phyloP scores from a whole-genome alignment of 2,329 filamentous ascomycete species.

The Chlorencoelia australis region DNA sequence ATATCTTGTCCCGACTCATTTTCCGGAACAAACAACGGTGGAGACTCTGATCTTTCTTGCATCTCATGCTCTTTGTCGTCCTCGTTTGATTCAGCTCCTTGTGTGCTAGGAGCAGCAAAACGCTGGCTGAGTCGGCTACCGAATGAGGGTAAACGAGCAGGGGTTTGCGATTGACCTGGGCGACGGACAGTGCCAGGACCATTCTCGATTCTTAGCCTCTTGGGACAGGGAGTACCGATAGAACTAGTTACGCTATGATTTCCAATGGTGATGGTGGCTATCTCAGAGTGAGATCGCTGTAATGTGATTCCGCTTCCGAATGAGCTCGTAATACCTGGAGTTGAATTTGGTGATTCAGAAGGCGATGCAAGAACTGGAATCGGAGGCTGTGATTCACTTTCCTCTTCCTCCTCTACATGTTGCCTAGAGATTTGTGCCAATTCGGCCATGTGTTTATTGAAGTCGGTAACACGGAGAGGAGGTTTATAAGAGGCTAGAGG shows the following conservation, averaged over 20 bases:
- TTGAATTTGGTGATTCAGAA: slow-evolving; percentile 15
- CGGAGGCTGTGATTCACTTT: slow-evolving; percentile 9
- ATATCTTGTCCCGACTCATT: not conserved
- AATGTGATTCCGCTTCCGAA: slow-evolving; percentile 15
- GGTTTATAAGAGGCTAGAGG: slow-evolving; percentile 7
- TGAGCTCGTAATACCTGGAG: slow-evolving; percentile 17
- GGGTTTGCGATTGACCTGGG: slow-evolving; percentile 1
- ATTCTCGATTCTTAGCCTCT: slow-evolving; percentile 14
- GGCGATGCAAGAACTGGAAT: slow-evolving; percentile 21
- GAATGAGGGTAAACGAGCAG: slow-evolving; percentile 18
- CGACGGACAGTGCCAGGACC: slow-evolving; percentile 4
- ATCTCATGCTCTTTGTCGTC: slow-evolving; percentile 11
- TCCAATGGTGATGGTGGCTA: slow-evolving; percentile 28
- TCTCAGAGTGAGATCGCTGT: slow-evolving; percentile 17
- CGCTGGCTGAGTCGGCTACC: slow-evolving; percentile 22
- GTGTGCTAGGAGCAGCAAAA: slow-evolving; percentile 22
- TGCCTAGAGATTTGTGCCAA: slow-evolving; percentile 8
- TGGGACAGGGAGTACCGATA: slow-evolving; percentile 21
- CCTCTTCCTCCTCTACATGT: slow-evolving; percentile 1
- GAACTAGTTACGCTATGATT: slow-evolving; percentile 25
- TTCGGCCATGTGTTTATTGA: slow-evolving; percentile 24
- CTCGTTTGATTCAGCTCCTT: slow-evolving; percentile 6
- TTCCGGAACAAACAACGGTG: not conserved
- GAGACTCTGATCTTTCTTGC: slow-evolving; percentile 4
- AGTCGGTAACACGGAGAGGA: slow-evolving; percentile 21